phyloP scores from a whole-genome alignment of 768 basidiomycete species.

The Tylopilus rubrobrunneus region DNA sequence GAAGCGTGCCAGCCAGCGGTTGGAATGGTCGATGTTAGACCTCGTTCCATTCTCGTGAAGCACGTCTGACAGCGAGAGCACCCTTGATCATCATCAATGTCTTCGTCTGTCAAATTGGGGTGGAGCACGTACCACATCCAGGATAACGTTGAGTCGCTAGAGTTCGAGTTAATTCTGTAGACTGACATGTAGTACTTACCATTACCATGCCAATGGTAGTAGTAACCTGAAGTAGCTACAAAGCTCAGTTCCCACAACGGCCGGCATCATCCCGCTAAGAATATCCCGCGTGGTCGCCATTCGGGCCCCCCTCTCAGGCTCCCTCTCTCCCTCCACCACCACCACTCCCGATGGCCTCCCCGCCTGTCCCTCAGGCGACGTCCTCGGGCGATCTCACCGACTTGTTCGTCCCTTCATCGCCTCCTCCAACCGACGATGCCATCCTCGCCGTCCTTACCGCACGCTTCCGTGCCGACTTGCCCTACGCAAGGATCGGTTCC shows the following conservation, averaged over 20 bases:
- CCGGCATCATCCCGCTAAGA: neutral
- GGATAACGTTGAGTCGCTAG: too few relatives aligned
- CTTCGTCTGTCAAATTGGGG: slow-evolving; percentile 23
- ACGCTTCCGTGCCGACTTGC: slow-evolving; percentile 56
- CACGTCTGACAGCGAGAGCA: slow-evolving; percentile 15
- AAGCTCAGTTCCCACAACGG: neutral
- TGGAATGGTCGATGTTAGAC: slow-evolving; percentile 18
- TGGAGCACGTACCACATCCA: slow-evolving; percentile 10
- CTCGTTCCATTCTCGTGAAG: slow-evolving; percentile 31
- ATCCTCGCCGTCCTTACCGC: slow-evolving; percentile 51
- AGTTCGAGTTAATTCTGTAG: too few relatives aligned
- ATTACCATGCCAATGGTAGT: too few relatives aligned
- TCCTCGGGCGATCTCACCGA: slow-evolving; percentile 47
- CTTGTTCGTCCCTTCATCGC: slow-evolving; percentile 34
- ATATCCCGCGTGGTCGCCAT: neutral
- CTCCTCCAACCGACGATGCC: slow-evolving; percentile 48
- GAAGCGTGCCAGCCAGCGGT: slow-evolving; percentile 21
- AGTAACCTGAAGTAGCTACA: too few relatives aligned
- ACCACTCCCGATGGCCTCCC: slow-evolving; percentile 38
- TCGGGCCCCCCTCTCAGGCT: neutral
- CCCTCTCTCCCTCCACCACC: slow-evolving; percentile 2
- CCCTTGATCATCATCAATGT: slow-evolving; percentile 24
- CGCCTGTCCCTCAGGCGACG: slow-evolving; percentile 35
- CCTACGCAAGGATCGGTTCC: slow-evolving; percentile 48
- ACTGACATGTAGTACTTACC: too few relatives aligned